Conservation (phyloP, 106 monocot genomes). For the Phalaenopsis equestris region DNA sequence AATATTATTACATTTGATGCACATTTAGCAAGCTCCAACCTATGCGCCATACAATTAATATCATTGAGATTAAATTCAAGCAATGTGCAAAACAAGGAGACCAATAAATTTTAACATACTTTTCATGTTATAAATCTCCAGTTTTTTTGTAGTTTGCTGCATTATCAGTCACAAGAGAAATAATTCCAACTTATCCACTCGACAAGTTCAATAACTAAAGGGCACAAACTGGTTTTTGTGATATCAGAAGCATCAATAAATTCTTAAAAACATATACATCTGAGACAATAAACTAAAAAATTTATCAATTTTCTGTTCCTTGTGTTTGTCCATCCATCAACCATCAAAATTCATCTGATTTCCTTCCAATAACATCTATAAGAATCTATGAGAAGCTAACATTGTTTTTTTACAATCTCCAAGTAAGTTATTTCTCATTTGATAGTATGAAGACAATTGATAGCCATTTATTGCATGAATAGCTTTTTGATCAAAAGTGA, state of each 20-base stretch:
- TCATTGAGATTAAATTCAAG: not conserved
- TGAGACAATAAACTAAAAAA: not conserved
- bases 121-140: not conserved
- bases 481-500: not conserved
- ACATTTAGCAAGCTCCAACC: not conserved
- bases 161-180: not conserved
- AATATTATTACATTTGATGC: not conserved
- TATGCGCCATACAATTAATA: not conserved
- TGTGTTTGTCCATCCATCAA: not conserved
- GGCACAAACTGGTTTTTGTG: not conserved
- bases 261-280: too few species aligned
- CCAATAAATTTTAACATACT: not conserved
- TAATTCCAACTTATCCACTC: not conserved
- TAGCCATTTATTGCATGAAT: not conserved
- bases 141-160: not conserved
- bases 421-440: not conserved
- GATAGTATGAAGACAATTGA: not conserved
- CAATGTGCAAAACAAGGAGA: not conserved
- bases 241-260: too few species aligned
- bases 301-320: not conserved
- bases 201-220: not conserved
- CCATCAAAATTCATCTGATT: not conserved
- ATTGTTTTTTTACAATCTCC: not conserved
- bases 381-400: not conserved
- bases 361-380: not conserved